phyloP scores from a whole-genome alignment of 106 monocot genomes.

The Dioscorea dumetorum region DNA sequence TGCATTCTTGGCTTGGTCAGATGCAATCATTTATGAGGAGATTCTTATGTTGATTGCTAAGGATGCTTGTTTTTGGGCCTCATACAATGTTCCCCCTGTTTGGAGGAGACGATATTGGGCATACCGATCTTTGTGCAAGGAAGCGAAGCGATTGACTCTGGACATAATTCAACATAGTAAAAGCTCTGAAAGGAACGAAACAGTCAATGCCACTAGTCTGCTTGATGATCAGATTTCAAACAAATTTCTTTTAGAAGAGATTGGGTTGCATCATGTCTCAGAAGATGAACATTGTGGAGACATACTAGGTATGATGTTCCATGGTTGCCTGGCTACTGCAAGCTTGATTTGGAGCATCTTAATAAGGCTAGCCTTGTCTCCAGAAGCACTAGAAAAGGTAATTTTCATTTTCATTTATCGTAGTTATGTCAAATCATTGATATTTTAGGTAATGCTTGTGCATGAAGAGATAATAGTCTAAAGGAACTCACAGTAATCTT shows the following conservation, averaged over 20 bases:
- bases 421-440: not conserved
- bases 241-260: slow-evolving; percentile 12
- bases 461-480: no score
- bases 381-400: slow-evolving; percentile 58
- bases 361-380: slow-evolving; percentile 31
- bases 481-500: no score
- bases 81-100: slow-evolving; percentile 46
- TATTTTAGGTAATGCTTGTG: no score
- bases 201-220: not conserved
- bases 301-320: slow-evolving; percentile 60
- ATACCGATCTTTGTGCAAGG: slow-evolving; percentile 27
- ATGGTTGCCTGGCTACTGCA: slow-evolving; percentile 47
- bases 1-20: slow-evolving; percentile 52
- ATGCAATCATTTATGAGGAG: slow-evolving; percentile 42
- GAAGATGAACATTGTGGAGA: slow-evolving; percentile 49
- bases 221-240: slow-evolving; percentile 14
- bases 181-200: slow-evolving; percentile 2
- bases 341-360: slow-evolving; percentile 45
- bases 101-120: slow-evolving; percentile 59
- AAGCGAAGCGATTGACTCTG: slow-evolving; percentile 37
- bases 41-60: slow-evolving; percentile 49
- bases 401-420: not conserved
- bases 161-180: slow-evolving; percentile 31
- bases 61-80: slow-evolving; percentile 64
- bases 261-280: slow-evolving; percentile 22